These are phyloP conservation scores for Firmiana major DNA, from an alignment of 345 rosid genomes.

Conservation along the genomic window DNA sequence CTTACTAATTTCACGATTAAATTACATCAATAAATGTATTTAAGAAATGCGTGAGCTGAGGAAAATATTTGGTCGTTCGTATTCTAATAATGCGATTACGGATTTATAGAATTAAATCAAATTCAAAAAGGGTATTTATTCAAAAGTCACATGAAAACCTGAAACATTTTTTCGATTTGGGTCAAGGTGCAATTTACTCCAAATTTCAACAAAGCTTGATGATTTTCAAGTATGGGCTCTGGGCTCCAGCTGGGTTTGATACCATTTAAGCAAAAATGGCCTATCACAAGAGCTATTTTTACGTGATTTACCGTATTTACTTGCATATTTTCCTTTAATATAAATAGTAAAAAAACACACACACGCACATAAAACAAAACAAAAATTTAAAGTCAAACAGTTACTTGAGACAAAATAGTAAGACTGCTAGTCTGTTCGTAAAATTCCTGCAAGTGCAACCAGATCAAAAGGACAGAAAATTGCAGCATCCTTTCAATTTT, in stretches of 20 bases:
- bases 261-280: background rate
- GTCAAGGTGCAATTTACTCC: background rate
- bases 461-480: background rate
- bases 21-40: too few species aligned
- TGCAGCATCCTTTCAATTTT: background rate
- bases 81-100: too few species aligned
- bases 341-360: too few species aligned
- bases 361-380: too few species aligned
- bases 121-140: background rate
- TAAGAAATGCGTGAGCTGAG: too few species aligned
- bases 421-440: background rate
- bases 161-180: too few species aligned
- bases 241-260: background rate
- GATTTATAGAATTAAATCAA: background rate
- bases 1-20: too few species aligned
- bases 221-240: background rate
- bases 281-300: too few species aligned
- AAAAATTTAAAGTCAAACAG: background rate
- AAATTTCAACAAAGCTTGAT: background rate
- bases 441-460: background rate
- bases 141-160: background rate
- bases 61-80: too few species aligned
- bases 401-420: background rate
- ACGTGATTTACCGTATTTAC: too few species aligned
- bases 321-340: too few species aligned